Evolutionary conservation across 176 grass and related monocot species (phyloP).

Genomic region (Aegilops speltoides): DNA sequence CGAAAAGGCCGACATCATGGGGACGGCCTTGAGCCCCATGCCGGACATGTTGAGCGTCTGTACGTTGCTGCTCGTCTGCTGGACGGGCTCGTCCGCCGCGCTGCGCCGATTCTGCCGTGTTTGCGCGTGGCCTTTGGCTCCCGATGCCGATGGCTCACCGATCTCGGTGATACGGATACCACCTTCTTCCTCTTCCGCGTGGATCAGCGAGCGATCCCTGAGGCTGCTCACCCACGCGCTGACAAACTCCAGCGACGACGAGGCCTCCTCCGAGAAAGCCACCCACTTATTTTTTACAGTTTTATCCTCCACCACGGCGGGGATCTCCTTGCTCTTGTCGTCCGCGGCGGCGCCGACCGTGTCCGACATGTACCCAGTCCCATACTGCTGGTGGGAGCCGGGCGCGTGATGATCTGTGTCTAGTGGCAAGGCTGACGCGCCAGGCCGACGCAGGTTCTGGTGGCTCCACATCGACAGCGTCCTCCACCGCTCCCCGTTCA

Average conservation of each 20-base stretch:
- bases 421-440: neutral
- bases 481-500: conserved; percentile 82
- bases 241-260: conserved; percentile 59
- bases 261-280: conserved; percentile 62
- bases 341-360: conserved; percentile 33
- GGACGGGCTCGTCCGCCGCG: conserved; percentile 35
- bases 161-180: conserved; percentile 2
- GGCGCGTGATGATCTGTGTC: neutral
- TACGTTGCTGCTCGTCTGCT: conserved; percentile 58
- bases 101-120: neutral
- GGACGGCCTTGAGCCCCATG: conserved; percentile 73
- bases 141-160: conserved; percentile 46
- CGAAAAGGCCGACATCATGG: conserved; percentile 64
- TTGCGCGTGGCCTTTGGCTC: conserved; percentile 21
- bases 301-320: conserved; percentile 18
- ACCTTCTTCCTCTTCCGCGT: conserved; percentile 3
- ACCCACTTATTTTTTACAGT: conserved; percentile 40
- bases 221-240: conserved; percentile 92
- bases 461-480: conserved; percentile 75
- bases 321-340: conserved; percentile 24
- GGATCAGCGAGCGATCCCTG: conserved; percentile 27
- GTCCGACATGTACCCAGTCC: conserved; percentile 83
- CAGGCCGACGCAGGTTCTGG: conserved; percentile 49
- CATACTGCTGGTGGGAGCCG: conserved; percentile 24
- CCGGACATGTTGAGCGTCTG: conserved; percentile 69